Evolutionary conservation across 192 early-diverging fungal species (phyloP).

Genomic region (Chytriomyces sp.): DNA sequence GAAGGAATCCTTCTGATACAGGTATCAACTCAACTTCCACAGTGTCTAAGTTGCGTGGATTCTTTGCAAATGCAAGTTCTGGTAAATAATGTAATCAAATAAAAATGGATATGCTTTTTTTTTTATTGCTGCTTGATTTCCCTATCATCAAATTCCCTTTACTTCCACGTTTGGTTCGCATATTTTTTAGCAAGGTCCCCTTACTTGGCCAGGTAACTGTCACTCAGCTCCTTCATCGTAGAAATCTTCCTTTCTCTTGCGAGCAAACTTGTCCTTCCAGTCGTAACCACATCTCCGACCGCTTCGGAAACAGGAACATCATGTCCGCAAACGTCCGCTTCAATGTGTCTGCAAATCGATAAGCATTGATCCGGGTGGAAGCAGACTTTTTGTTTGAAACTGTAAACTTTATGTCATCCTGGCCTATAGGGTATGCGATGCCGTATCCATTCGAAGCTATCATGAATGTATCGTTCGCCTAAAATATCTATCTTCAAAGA

Average conservation of each 20-base stretch:
- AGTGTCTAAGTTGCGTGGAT: not conserved
- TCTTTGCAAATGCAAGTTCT: not conserved
- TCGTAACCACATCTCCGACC: conserved; percentile 55
- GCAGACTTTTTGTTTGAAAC: conserved; percentile 52
- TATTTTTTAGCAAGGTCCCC: conserved; percentile 18
- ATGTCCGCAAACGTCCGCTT: conserved; percentile 66
- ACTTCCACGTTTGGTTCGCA: conserved; percentile 1
- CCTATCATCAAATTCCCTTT: not conserved
- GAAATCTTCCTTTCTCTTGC: conserved; percentile 44
- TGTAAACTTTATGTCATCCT: conserved; percentile 57
- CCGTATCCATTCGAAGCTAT: conserved; percentile 55
- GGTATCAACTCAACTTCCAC: not conserved
- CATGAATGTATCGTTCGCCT: conserved; percentile 85
- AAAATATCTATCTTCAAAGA: conserved; percentile 70
- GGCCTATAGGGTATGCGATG: conserved; percentile 58
- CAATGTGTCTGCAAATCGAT: conserved; percentile 63
- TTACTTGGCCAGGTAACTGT: conserved; percentile 38
- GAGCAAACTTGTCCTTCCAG: conserved; percentile 41
- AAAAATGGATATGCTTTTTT: too few relatives aligned
- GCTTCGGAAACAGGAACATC: conserved; percentile 61
- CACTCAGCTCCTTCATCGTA: conserved; percentile 47
- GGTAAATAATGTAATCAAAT: too few relatives aligned
- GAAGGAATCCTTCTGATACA: not conserved
- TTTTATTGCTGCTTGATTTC: too few relatives aligned
- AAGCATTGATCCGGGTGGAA: conserved; percentile 38